These are phyloP conservation scores for Mycena sp. DNA, from an alignment of 1,284 basidiomycete genomes.

Conservation along the genomic window DNA sequence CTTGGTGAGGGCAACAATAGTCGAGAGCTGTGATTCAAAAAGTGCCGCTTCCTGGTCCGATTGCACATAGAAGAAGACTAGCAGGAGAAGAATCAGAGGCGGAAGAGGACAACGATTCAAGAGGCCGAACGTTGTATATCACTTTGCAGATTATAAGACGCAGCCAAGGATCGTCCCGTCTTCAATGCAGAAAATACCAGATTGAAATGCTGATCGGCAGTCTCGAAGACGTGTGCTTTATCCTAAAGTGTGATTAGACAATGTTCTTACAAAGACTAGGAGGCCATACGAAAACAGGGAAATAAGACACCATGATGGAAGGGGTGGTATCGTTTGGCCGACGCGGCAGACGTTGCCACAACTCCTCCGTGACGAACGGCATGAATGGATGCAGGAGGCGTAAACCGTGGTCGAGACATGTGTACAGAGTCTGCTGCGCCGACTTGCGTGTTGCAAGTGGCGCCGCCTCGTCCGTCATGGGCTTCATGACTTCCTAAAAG, in stretches of 20 bases:
- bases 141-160: constrained; percentile 90
- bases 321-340: constrained; percentile 83
- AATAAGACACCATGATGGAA: constrained; percentile 91
- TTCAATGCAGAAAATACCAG: constrained; percentile 86
- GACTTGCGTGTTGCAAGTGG: constrained; percentile 73
- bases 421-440: constrained; percentile 97
- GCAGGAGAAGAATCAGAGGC: constrained; percentile 14
- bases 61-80: constrained; percentile 86
- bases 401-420: constrained; percentile 91
- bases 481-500: constrained; percentile 94
- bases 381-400: constrained; percentile 97
- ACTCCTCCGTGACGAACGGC: constrained; percentile 98
- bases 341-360: constrained; percentile 96
- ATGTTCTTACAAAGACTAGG: not conserved
- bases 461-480: constrained; percentile 87
- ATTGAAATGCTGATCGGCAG: constrained; percentile 89
- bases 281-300: constrained; percentile 78
- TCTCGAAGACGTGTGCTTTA: constrained; percentile 68
- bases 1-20: constrained; percentile 89
- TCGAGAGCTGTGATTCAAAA: constrained; percentile 77
- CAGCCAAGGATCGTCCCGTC: constrained; percentile 86
- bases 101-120: not conserved
- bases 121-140: constrained; percentile 80
- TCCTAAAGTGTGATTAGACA: constrained; percentile 53
- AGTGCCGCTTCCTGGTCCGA: constrained; percentile 70